Evolutionary conservation across 371 early-diverging fungal genomes (phyloP).

Genomic region (Rhizopus microsporus): DNA sequence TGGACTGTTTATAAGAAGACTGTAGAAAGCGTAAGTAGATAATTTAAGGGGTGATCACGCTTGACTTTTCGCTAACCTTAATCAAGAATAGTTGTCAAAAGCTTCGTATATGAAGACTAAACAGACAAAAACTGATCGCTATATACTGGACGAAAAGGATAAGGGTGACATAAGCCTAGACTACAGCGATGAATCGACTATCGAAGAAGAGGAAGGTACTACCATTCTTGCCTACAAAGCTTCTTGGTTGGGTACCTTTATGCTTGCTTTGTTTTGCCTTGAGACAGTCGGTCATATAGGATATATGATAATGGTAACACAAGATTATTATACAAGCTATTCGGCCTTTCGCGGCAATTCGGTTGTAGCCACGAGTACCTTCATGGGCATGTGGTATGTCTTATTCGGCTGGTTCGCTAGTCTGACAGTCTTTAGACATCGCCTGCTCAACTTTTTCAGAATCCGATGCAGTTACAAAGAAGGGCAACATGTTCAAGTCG

Average conservation of each 20-base stretch:
- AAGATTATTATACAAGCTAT: constrained; percentile 44
- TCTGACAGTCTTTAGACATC: constrained; percentile 44
- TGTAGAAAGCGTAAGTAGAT: constrained; percentile 20
- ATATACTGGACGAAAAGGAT: not conserved
- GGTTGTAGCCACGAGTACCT: constrained; percentile 40
- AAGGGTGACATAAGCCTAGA: not conserved
- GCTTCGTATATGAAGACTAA: constrained; percentile 3
- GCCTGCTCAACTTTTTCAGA: constrained; percentile 70
- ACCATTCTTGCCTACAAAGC: constrained; percentile 43
- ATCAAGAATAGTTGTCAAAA: constrained; percentile 9
- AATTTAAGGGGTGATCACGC: constrained; percentile 1
- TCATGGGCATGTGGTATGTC: constrained; percentile 67
- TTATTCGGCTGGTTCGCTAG: constrained; percentile 64
- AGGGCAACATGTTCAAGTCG: constrained; percentile 69
- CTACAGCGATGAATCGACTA: constrained; percentile 5
- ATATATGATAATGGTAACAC: constrained; percentile 37
- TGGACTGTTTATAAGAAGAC: constrained; percentile 61
- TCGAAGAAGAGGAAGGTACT: constrained; percentile 33
- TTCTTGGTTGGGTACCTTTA: constrained; percentile 31
- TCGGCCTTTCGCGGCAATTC: constrained; percentile 32
- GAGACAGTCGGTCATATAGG: constrained; percentile 42
- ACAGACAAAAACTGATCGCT: constrained; percentile 3
- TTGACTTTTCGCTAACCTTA: constrained; percentile 6
- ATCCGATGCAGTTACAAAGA: constrained; percentile 52
- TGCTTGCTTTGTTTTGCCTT: constrained; percentile 24